These are phyloP conservation scores for Chlamydomonas applanata DNA, from an alignment of 139 green algal genomes.

Conservation along the genomic window DNA sequence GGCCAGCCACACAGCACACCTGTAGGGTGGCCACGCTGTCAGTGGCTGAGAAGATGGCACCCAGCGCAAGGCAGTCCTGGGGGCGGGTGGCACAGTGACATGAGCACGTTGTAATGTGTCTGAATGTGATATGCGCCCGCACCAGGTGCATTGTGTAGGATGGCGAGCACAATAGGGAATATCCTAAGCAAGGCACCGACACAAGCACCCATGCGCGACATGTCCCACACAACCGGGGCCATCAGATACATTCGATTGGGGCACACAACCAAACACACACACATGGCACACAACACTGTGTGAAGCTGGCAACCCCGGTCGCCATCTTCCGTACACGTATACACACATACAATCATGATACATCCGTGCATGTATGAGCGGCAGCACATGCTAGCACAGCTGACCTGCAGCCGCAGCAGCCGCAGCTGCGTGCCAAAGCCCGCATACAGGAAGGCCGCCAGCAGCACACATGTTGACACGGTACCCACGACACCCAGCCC, in stretches of 20 bases:
- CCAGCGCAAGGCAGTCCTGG: slow-evolving; percentile 74
- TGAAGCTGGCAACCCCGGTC: too few species aligned
- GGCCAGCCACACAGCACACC: slow-evolving; percentile 36
- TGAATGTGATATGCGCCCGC: background rate
- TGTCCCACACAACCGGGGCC: too few species aligned
- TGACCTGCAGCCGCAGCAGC: slow-evolving; percentile 19
- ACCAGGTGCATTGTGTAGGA: too few species aligned
- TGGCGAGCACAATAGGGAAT: too few species aligned
- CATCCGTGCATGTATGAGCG: too few species aligned
- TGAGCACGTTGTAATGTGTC: background rate
- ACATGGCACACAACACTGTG: too few species aligned
- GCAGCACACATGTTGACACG: slow-evolving; percentile 34
- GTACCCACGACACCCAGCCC: slow-evolving; percentile 45
- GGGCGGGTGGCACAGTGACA: background rate
- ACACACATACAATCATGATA: too few species aligned
- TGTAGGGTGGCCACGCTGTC: slow-evolving; percentile 89
- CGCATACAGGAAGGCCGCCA: slow-evolving; percentile 30
- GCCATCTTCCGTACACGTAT: too few species aligned
- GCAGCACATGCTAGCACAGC: background rate
- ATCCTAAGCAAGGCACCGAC: too few species aligned
- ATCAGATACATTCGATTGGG: too few species aligned
- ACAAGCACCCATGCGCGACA: too few species aligned
- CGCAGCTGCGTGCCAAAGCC: slow-evolving; percentile 6
- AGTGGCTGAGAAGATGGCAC: slow-evolving; percentile 85
- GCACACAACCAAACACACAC: too few species aligned